phyloP scores from a whole-genome alignment of 768 basidiomycete genomes.

The Tephrocybe sp. region DNA sequence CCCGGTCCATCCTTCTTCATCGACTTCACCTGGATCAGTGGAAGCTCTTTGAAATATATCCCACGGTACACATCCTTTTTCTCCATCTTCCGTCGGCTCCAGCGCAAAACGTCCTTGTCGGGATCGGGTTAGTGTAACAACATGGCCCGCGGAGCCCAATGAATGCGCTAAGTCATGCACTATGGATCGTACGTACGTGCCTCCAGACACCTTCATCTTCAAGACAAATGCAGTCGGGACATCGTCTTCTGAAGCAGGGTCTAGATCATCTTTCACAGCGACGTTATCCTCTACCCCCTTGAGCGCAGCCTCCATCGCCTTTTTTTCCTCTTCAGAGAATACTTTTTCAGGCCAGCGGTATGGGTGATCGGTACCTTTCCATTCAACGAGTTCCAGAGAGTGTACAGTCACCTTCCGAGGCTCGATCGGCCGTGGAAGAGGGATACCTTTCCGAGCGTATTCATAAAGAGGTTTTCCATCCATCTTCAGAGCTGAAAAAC shows the following conservation, averaged over 20 bases:
- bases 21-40: slow-evolving; percentile 50
- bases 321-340: slow-evolving; percentile 67
- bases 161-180: slow-evolving; percentile 89
- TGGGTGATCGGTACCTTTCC: slow-evolving; percentile 73
- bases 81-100: slow-evolving; percentile 46
- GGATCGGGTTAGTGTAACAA: slow-evolving; percentile 87
- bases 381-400: slow-evolving; percentile 74
- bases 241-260: slow-evolving; percentile 28
- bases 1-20: slow-evolving; percentile 64
- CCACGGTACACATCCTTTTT: slow-evolving; percentile 71
- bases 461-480: slow-evolving; percentile 95
- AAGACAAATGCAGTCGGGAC: slow-evolving; percentile 80
- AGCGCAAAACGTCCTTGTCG: slow-evolving; percentile 82
- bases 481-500: slow-evolving; percentile 99
- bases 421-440: slow-evolving; percentile 94
- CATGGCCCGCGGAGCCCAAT: slow-evolving; percentile 87
- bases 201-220: slow-evolving; percentile 91
- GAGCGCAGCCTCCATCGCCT: slow-evolving; percentile 67
- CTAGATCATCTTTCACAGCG: slow-evolving; percentile 40
- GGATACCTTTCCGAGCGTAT: slow-evolving; percentile 88
- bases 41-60: slow-evolving; percentile 66
- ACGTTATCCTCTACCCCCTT: slow-evolving; percentile 43
- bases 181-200: slow-evolving; percentile 95
- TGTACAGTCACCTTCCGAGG: slow-evolving; percentile 81
- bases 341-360: slow-evolving; percentile 77